Percentiles rank a stretch among this genome's conserved stretches.
Evolutionary conservation across 192 early-diverging fungal species (phyloP).

Genomic region (Entrophospora sp.): DNA sequence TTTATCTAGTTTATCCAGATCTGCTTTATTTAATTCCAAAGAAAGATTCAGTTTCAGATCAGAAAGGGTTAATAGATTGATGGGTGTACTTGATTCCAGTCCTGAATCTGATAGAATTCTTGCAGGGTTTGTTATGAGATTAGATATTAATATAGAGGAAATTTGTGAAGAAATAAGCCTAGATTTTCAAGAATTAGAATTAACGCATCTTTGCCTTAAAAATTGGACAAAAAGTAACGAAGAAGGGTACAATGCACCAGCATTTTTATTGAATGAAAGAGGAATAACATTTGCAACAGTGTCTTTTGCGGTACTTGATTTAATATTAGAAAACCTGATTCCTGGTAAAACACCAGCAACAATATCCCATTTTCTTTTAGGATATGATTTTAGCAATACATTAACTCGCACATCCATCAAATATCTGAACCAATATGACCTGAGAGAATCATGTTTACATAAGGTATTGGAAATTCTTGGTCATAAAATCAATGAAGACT

Average conservation of each 20-base stretch:
- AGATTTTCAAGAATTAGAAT: neutral
- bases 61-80: constrained; percentile 4
- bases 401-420: constrained; percentile 17
- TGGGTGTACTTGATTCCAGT: neutral
- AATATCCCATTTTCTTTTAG: constrained; percentile 85
- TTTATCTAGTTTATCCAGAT: constrained; percentile 62
- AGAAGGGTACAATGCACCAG: neutral
- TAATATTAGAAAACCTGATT: constrained; percentile 70
- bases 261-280: constrained; percentile 33
- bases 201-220: constrained; percentile 31
- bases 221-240: constrained; percentile 22
- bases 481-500: constrained; percentile 29
- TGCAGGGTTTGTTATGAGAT: constrained; percentile 64
- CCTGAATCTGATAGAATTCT: constrained; percentile 60
- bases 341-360: constrained; percentile 51
- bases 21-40: constrained; percentile 51
- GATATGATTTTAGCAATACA: constrained; percentile 52
- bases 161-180: constrained; percentile 22
- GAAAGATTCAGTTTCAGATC: constrained; percentile 21
- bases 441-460: constrained; percentile 49
- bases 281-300: constrained; percentile 38
- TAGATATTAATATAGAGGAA: constrained; percentile 56
- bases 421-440: constrained; percentile 26
- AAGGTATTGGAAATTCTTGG: constrained; percentile 53
- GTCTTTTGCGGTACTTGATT: constrained; percentile 74